Base-by-base conservation (phyloP, 2,329 filamentous ascomycete species). In the Remersonia thermophila region DNA sequence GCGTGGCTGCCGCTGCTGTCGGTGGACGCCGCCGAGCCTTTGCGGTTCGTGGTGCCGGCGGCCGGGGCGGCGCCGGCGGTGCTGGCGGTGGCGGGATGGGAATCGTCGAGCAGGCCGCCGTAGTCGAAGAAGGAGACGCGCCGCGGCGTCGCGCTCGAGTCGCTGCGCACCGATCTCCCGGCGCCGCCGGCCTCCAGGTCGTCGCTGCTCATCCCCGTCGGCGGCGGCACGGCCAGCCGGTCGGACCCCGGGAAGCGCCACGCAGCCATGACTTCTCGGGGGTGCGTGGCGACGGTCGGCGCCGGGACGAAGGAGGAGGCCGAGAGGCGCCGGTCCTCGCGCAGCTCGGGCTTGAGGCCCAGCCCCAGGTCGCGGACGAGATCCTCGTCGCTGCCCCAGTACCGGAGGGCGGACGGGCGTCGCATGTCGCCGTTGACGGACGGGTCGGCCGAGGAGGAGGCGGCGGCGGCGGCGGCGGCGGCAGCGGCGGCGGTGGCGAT, bases 321-420 rank as follows among this genome's bases (percentile, higher is more conserved):
- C 38, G 38, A 9, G 45, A 39, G 3, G 50, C n/a, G 45, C 12
- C 51, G 55, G 2, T 45, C 49, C 9, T 63, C 59, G 23, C 68
- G 64, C 13, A 77, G 52, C 37, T 69, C 63, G 1, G 65, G 65
- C 27, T 70, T 63, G 3, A 76, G 68, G 10, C 80, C 73, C 27
- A 89, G 73, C 7, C 89, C 87, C 3, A 94, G 51, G 41, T 79
- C 83, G 34, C 81, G 69, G 4, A 93, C 85, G 1, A 96, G 71
- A 53, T 96, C 85, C 52, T 93, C 86, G 49, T 96, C 89, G 48
- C 85, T 94, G 30, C 84, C 86, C 78, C 83, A 89, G 38, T 83
- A 74, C 33, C 73, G 71, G 41, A 77, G 61, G 30, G 79, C 43
- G 9, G 68, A 66, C 44, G 63, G 69, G 43, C 67, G 62, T 42